Evolutionary conservation across 1,139 yeast species (phyloP).

Genomic region (Lodderomyces orthopsilosis): DNA sequence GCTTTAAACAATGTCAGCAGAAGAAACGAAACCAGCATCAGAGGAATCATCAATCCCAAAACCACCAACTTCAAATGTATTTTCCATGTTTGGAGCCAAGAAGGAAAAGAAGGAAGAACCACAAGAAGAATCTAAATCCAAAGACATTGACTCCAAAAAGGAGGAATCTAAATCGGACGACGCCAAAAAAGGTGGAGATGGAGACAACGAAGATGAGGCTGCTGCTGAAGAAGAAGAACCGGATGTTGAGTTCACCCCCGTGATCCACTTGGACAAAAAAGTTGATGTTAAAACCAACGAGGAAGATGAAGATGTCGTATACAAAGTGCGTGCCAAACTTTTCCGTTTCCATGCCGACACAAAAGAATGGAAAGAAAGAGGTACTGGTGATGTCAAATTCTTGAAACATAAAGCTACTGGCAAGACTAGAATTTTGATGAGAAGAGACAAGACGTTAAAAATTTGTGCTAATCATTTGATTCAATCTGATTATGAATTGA

Average conservation of each 20-base stretch:
- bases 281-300: constrained; percentile 97
- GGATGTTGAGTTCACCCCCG: constrained; percentile 95
- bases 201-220: constrained; percentile 43
- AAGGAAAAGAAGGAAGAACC: constrained; percentile 56
- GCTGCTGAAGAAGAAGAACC: constrained; percentile 85
- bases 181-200: constrained; percentile 36
- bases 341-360: constrained; percentile 81
- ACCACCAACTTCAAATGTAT: constrained; percentile 75
- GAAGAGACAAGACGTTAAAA: constrained; percentile 97
- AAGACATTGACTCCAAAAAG: constrained; percentile 22
- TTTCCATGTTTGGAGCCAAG: constrained; percentile 89
- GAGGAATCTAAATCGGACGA: constrained; percentile 20
- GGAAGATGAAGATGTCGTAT: constrained; percentile 87
- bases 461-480: constrained; percentile 96
- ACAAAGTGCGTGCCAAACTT: constrained; percentile 90
- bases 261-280: constrained; percentile 82
- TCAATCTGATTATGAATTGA: constrained; percentile 78
- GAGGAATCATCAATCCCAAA: constrained; percentile 24
- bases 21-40: constrained; percentile 33
- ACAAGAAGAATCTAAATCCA: constrained; percentile 23
- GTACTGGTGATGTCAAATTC: constrained; percentile 97
- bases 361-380: constrained; percentile 99
- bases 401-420: constrained; percentile 82
- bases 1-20: constrained; percentile 39
- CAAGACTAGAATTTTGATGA: constrained; percentile 90